Base-by-base conservation (phyloP, 2,329 filamentous ascomycete genomes). In the Dactylellina parvicollis region DNA sequence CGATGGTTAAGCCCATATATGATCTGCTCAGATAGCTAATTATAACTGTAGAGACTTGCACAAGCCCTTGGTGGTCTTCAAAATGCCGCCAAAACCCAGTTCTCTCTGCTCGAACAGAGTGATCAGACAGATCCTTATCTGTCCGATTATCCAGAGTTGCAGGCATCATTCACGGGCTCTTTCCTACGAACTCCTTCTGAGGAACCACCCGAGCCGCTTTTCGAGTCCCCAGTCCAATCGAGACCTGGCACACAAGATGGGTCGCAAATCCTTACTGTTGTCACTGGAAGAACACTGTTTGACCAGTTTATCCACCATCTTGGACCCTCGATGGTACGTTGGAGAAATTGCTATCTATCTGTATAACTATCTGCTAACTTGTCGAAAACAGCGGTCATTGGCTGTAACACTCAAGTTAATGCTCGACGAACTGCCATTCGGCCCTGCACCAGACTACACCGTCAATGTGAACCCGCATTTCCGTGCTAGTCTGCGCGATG, bases 31-130 rank as follows among this genome's bases (percentile, higher is more conserved):
- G 64, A 24, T 42, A 36, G 20, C 26, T 34, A 8, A 8, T 50
- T 20, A 40, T n/a, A 47, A 47, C 40, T 50, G 9, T 36, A 96
- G 79, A 88, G 87, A 49, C 85, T 98, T 26, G 89, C 92, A 3
- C 93, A 97, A 79, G 92, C 92, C 76, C 89, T 97, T 75, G 93
- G 94, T 80, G 95, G 94, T 5, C 83, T 99, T 78, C 87, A 92
- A 76, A 96, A 92, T 83, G 92, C 95, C 32, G 91, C 95, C 24
- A 87, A 90, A 69, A 93, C 92, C 20, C 94, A 99, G 78, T 96
- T 98, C 79, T 87, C 90, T 14, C 85, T 98, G 30, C 84, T 96
- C 32, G 88, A 89, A 73, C 90, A 95, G 79, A 73, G 69, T 34
- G 69, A 73, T 50, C 60, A 55, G 22, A 66, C 60, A 8, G 69